Base-by-base conservation (phyloP, 1,139 yeast genomes). In the Zygosaccharomyces sapae region DNA sequence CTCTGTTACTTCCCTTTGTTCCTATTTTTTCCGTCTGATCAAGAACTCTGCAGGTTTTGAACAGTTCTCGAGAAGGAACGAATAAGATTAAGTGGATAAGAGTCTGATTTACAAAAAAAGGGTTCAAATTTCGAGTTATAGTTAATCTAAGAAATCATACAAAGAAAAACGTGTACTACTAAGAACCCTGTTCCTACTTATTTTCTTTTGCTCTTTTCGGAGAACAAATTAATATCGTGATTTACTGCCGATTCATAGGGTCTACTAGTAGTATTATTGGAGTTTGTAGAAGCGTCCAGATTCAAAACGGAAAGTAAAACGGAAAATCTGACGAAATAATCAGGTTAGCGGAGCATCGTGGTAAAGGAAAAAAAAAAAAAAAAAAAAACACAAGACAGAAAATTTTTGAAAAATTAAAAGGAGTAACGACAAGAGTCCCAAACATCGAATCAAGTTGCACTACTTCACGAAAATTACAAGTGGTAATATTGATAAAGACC, bases 381-480 rank as follows among this genome's bases (percentile, higher is more conserved):
- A 37, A 37, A 12, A n/a, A n/a, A n/a, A n/a, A n/a, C 5, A 5
- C 12, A 13, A 9, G 3, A 18, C 5, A 20, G 16, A 18, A 33
- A 18, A 7, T 13, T 8, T 10, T 16, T 13, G 12, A 33, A 33
- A 33, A 33, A 33, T 8, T 10, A 33, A 3, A 33, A n/a, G n/a
- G n/a, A n/a, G n/a, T n/a, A n/a, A n/a, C n/a, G n/a, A n/a, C n/a
- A n/a, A n/a, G 10, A 33, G 16, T 27, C 10, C 2, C 16, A 33
- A 33, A 5, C 4, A 18, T n/a, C 24, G 3, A n/a, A 33, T 33
- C 37, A 33, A n/a, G n/a, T 33, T 33, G 20, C 37, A 33, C 9
- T 33, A 9, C 37, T 30, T 18, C 31, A n/a, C 40, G 10, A 22
- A 37, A 31, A 37, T 37, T 24, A 12, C 31, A 16, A n/a, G 29